Evolutionary conservation across 441 rosid species (phyloP).

Genomic region (Syzygium syzygioides): DNA sequence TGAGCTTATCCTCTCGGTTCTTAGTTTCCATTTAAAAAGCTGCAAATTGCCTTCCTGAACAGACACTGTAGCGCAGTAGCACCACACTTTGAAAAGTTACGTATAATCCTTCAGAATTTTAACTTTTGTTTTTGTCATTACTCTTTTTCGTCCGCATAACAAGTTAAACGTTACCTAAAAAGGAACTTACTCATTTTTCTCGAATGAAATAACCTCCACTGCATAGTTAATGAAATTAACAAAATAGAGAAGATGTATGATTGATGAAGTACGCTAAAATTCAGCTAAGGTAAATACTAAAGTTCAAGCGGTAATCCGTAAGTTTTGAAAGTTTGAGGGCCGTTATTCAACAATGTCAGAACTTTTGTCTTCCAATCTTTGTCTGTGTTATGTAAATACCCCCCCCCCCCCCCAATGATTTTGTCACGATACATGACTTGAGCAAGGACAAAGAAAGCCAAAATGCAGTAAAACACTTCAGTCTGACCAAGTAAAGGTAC

Average conservation of each 20-base stretch:
- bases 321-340: neutral
- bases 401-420: neutral
- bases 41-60: neutral
- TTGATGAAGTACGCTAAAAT: neutral
- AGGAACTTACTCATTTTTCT: neutral
- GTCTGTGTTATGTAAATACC: too few species aligned
- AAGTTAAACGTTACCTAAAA: neutral
- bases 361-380: too few species aligned
- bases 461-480: neutral
- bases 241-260: neutral
- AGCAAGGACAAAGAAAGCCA: neutral
- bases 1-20: too few species aligned
- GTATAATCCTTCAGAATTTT: neutral
- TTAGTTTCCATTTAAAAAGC: too few species aligned
- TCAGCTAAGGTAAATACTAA: neutral
- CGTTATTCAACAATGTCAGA: neutral
- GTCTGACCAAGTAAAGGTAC: neutral
- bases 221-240: neutral
- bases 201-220: neutral
- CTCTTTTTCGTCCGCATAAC: neutral
- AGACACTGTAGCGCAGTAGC: neutral
- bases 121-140: too few species aligned
- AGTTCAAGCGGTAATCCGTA: neutral
- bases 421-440: neutral
- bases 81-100: neutral